Conservation (phyloP, 2,329 filamentous ascomycete species). For the Sporothrix schenckii region DNA sequence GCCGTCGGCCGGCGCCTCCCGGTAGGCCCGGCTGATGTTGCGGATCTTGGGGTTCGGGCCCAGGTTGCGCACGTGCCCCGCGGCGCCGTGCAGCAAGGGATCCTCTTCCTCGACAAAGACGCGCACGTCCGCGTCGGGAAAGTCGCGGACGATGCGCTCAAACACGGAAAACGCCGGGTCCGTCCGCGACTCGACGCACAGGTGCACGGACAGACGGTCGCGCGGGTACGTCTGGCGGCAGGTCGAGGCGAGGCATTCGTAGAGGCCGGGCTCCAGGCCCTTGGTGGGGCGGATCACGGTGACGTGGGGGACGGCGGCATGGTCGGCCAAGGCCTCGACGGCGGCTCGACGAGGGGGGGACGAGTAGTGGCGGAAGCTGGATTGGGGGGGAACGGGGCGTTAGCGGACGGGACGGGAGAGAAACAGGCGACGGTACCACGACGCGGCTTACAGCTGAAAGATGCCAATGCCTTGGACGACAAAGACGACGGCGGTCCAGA, state of each 20-base stretch:
- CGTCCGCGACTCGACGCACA: conserved; percentile 74
- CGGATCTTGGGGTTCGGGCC: conserved; percentile 98
- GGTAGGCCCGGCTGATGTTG: conserved; percentile 91
- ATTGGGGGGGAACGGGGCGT: not conserved
- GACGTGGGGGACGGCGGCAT: conserved; percentile 68
- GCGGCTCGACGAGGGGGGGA: conserved; percentile 52
- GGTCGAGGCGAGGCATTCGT: conserved; percentile 86
- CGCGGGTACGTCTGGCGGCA: conserved; percentile 80
- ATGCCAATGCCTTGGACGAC: conserved; percentile 60
- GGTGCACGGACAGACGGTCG: conserved; percentile 74
- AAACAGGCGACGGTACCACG: no score
- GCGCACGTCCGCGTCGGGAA: conserved; percentile 75
- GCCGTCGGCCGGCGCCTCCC: conserved; percentile 82
- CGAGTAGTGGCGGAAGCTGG: conserved; percentile 59
- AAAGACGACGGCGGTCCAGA: conserved; percentile 58
- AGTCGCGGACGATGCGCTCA: conserved; percentile 70
- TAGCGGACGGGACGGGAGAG: not conserved
- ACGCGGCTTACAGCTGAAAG: conserved; percentile 53
- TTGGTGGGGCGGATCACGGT: conserved; percentile 94
- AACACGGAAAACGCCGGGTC: conserved; percentile 81
- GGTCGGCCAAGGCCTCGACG: conserved; percentile 53
- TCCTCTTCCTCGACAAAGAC: conserved; percentile 50
- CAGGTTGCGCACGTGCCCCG: conserved; percentile 59
- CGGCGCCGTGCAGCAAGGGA: conserved; percentile 44
- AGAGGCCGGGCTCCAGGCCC: conserved; percentile 84